Evolutionary conservation across 2,329 filamentous ascomycete species (phyloP).

Genomic region (Knoxdaviesia capensis): DNA sequence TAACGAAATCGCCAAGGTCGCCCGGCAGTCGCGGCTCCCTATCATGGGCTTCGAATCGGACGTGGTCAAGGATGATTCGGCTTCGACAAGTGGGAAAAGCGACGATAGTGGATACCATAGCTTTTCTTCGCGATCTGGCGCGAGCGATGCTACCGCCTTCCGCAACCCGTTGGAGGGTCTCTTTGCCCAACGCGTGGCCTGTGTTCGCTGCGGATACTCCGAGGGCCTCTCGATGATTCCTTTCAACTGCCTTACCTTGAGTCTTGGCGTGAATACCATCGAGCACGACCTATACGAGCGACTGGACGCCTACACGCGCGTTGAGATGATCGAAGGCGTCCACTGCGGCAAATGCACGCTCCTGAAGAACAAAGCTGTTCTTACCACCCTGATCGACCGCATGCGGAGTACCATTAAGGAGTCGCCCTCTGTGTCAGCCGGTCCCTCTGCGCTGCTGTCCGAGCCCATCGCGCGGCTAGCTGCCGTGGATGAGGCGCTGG

Average conservation of each 20-base stretch:
- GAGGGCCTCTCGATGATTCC: slow-evolving; percentile 79
- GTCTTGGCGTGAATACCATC: slow-evolving; percentile 41
- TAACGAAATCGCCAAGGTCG: slow-evolving; percentile 43
- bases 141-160: slow-evolving; percentile 17
- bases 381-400: slow-evolving; percentile 21
- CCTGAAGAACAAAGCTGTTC: slow-evolving; percentile 28
- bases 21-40: slow-evolving; percentile 9
- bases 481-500: slow-evolving; percentile 49
- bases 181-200: slow-evolving; percentile 73
- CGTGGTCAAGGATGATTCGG: slow-evolving; percentile 18
- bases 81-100: slow-evolving; percentile 25
- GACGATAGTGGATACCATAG: slow-evolving; percentile 38
- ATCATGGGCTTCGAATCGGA: slow-evolving; percentile 16
- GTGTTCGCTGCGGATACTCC: slow-evolving; percentile 65
- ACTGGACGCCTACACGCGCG: slow-evolving; percentile 63
- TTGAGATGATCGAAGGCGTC: slow-evolving; percentile 75
- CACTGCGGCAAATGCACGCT: slow-evolving; percentile 86
- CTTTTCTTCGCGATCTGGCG: slow-evolving; percentile 16
- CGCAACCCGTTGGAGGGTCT: slow-evolving; percentile 75
- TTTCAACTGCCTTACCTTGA: slow-evolving; percentile 84
- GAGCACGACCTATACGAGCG: slow-evolving; percentile 58
- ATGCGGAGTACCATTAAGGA: background rate
- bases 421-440: slow-evolving; percentile 2
- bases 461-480: slow-evolving; percentile 35
- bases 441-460: slow-evolving; percentile 27